Conservation (phyloP, 345 rosid species). For the Eucalyptus cloeziana region DNA sequence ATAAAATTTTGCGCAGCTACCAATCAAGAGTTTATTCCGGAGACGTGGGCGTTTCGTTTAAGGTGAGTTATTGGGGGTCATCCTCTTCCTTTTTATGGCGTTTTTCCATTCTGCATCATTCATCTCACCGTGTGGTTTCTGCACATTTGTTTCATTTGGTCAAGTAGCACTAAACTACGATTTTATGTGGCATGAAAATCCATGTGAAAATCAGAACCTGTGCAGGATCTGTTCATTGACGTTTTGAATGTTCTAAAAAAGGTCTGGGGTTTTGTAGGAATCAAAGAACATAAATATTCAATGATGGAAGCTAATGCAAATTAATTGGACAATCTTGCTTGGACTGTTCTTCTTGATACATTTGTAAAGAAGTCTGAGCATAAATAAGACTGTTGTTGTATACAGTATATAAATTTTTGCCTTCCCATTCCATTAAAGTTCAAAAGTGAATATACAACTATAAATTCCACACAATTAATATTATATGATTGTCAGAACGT, state of each 20-base stretch:
- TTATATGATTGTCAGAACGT: neutral
- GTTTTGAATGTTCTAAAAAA: neutral
- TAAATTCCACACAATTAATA: neutral
- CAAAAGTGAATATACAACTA: neutral
- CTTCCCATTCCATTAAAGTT: neutral
- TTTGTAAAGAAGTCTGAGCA: neutral
- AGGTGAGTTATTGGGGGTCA: slow-evolving; percentile 25
- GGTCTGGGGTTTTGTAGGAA: neutral
- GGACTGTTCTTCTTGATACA: neutral
- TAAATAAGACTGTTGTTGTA: neutral
- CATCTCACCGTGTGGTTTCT: neutral
- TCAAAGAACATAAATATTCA: neutral
- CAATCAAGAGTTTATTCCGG: slow-evolving; percentile 73
- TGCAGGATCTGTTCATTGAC: neutral
- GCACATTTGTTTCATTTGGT: neutral
- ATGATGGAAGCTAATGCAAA: neutral
- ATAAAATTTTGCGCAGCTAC: slow-evolving; percentile 58
- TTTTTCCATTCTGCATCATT: neutral
- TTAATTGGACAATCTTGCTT: neutral
- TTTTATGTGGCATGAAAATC: neutral
- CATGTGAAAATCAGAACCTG: neutral
- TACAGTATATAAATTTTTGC: neutral
- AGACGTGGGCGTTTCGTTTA: slow-evolving; percentile 38
- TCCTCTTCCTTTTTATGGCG: neutral
- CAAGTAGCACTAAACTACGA: neutral